Base-by-base conservation (phyloP, 768 basidiomycete species). In the Agrocybe praecox region DNA sequence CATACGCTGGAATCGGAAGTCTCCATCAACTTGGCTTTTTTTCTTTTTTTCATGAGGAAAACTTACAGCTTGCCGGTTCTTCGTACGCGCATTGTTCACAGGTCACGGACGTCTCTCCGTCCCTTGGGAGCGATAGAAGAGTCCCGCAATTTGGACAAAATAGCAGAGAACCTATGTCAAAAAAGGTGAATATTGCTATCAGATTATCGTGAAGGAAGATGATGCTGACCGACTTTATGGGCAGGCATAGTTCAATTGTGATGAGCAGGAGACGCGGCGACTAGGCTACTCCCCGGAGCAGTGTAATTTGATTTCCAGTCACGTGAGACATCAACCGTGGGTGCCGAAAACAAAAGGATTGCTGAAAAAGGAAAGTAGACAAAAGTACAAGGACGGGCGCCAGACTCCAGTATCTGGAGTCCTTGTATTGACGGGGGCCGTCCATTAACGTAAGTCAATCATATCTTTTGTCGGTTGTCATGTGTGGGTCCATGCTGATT, bases 71-170 rank as follows among this genome's bases (percentile, higher is more conserved):
- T 1, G 94, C 91, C 15, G 93, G 92, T 67, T 98, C 96, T 53
- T 86, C 78, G 63, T 91, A 86, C 2, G 81, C 84, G 70, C 96
- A 99, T 67, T 95, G 93, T 68, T 93, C 92, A 74, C 97, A 99
- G 4, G 71, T 75, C 26, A 98, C 89, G n/a, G 75, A 75, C 46
- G 80, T 77, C 63, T 93, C 87, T 44, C 88, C 86, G 45, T 88
- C 89, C 63, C 76, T 76, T 0, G 97, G 97, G 19, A 94, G 74
- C 60, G 88, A 84, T 14, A 98, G 86, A 34, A 99, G 77, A 1
- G 93, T 96, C 14, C 94, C 94, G 62, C 97, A 99, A 57, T 86
- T 80, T 1, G 94, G 93, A 74, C 97, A 99, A 75, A 99, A 98
- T 40, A 98, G 77, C 22, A 98, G 79, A 1, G 95, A 96, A 51